These are phyloP conservation scores for Actinomucor elegans DNA, from an alignment of 371 early-diverging fungal genomes.

Conservation along the genomic window DNA sequence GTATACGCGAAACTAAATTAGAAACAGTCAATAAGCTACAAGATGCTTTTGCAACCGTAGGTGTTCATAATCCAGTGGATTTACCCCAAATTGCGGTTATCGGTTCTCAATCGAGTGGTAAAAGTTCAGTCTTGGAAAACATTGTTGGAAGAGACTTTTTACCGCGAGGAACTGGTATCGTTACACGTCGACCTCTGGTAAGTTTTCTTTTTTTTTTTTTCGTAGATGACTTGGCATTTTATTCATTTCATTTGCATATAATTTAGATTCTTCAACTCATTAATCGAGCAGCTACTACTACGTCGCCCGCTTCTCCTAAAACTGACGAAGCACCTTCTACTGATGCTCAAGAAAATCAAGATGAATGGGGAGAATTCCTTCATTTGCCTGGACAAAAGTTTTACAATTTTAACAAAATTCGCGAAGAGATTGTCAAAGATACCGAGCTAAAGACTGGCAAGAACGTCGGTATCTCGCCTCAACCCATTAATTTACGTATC, in stretches of 20 bases:
- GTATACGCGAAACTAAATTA: not conserved
- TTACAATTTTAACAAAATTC: slow-evolving; percentile 89
- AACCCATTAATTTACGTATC: slow-evolving; percentile 94
- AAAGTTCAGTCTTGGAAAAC: slow-evolving; percentile 98
- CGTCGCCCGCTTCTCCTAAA: slow-evolving; percentile 3
- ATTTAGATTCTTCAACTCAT: slow-evolving; percentile 89
- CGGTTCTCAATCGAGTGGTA: slow-evolving; percentile 96
- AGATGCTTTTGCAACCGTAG: slow-evolving; percentile 96
- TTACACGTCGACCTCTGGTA: slow-evolving; percentile 94
- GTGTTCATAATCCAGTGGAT: slow-evolving; percentile 95
- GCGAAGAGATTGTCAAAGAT: slow-evolving; percentile 90
- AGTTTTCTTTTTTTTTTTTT: too few relatives aligned
- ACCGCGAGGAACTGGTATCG: slow-evolving; percentile 95
- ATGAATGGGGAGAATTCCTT: slow-evolving; percentile 97
- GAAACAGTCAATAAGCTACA: slow-evolving; percentile 85
- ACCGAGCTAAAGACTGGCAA: slow-evolving; percentile 93
- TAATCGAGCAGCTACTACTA: slow-evolving; percentile 69
- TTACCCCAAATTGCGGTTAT: slow-evolving; percentile 99
- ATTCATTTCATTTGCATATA: too few relatives aligned
- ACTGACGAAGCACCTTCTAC: slow-evolving; percentile 10
- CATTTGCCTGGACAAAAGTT: slow-evolving; percentile 94
- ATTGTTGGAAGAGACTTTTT: slow-evolving; percentile 98
- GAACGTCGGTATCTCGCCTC: slow-evolving; percentile 85
- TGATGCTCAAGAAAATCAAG: slow-evolving; percentile 49
- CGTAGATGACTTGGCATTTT: too few relatives aligned